Base-by-base conservation (phyloP, 371 early-diverging fungal genomes). In the Entomophthora muscae region DNA sequence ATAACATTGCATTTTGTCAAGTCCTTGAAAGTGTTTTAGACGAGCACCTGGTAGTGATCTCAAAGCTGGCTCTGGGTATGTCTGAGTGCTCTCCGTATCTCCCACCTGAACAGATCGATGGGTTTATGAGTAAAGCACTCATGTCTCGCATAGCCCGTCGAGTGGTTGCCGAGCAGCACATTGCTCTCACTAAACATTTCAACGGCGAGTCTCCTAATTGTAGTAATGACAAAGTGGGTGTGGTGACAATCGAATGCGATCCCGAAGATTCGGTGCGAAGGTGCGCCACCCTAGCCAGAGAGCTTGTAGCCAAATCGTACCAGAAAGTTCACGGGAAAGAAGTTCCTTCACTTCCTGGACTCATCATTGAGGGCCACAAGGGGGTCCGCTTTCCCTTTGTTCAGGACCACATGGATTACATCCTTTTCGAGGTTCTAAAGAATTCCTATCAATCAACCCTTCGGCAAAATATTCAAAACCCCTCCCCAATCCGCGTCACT, bases 331-430 rank as follows among this genome's bases (percentile, higher is more conserved):
- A 29, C 3, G 52, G 5, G 22, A 57, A 69, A 27, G 61, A 29
- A 3, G 33, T 70, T 53, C 17, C 42, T 5, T 5, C 10, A 17
- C 67, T 66, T 23, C 74, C 76, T 27, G 63, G 69, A 54, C 76
- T 90, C 3, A 55, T 78, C 1, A 68, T 89, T 31, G 83, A 87
- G 64, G 86, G 88, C 2, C 75, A 77, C 66, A 67, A 73, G 1
- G 75, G 77, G 52, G 80, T 82, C 1, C 72, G 72, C 26, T 83
- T 86, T 66, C 79, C 82, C 65, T 90, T 85, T 70, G 84, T 90
- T 31, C 91, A 93, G 1, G 95, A 92, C 64, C 94, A 97, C 67
- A 79, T 95, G 62, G 91, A 93, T 71, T 92, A 93, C 69, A 88
- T 95, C 52, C 64, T 96, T n/a, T 91, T 86, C 65, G 97, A 95